A percentile compares a stretch with the other conserved stretches of the same genome.
phyloP scores from a whole-genome alignment of 306 rosid genomes.

The Prosopis cineraria region DNA sequence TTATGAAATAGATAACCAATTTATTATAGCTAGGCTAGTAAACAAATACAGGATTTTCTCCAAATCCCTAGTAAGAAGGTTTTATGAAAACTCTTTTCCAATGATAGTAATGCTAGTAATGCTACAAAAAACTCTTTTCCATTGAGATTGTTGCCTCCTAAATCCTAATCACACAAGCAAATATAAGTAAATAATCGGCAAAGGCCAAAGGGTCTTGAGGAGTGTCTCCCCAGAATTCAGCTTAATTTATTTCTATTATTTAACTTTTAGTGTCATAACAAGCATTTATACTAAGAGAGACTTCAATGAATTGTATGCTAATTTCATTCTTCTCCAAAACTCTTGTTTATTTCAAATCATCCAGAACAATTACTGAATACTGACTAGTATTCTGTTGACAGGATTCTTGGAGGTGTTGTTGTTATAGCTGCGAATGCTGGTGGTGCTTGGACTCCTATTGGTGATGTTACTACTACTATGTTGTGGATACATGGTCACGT shows the following conservation, averaged over 20 bases:
- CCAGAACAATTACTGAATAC: slow-evolving; percentile 2
- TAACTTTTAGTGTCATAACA: not conserved
- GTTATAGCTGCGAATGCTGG: slow-evolving; percentile 99
- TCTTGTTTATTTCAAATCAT: not conserved
- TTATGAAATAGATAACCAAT: not conserved
- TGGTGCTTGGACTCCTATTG: slow-evolving; percentile 99
- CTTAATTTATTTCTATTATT: not conserved
- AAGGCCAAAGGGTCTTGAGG: too few species aligned
- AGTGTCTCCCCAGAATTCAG: not conserved
- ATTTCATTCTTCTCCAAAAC: not conserved
- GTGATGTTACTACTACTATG: slow-evolving; percentile 98
- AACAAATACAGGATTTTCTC: not conserved
- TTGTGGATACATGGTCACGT: slow-evolving; percentile 98
- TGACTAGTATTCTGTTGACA: slow-evolving; percentile 49
- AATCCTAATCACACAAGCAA: too few species aligned
- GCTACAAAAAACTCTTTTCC: not conserved
- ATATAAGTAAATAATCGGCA: too few species aligned
- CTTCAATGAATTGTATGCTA: not conserved
- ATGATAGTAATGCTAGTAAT: not conserved
- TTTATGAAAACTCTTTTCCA: not conserved
- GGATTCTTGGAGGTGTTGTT: slow-evolving; percentile 95
- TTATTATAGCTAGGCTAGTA: not conserved
- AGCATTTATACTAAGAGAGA: not conserved
- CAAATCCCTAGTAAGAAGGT: not conserved
- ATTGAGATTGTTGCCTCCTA: too few species aligned